phyloP scores from a whole-genome alignment of 2,329 filamentous ascomycete species.

The Botryotinia narcissicola region DNA sequence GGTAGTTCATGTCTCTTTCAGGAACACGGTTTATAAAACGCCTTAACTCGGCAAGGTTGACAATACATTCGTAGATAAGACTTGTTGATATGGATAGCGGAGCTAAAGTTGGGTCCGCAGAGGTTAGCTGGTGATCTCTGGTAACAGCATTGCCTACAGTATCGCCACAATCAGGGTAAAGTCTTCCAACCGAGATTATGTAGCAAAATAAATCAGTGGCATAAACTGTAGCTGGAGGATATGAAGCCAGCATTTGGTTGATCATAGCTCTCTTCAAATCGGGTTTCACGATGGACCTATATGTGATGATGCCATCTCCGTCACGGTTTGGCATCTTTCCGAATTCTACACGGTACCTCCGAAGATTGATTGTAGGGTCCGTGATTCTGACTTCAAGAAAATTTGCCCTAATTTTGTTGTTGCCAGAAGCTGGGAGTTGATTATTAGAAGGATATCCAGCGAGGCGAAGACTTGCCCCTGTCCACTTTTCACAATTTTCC shows the following conservation, averaged over 20 bases:
- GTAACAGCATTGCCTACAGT: neutral
- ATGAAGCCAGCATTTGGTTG: neutral
- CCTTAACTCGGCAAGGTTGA: neutral
- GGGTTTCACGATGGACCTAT: no score
- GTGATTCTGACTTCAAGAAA: neutral
- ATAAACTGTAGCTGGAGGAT: neutral
- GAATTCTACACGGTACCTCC: neutral
- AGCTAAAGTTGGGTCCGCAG: no score
- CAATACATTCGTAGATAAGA: neutral
- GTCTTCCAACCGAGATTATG: constrained; percentile 14
- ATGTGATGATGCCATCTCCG: no score
- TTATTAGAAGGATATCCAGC: neutral
- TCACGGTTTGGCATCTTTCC: neutral
- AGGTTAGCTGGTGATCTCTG: neutral
- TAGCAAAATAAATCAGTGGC: constrained; percentile 14
- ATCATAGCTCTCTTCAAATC: neutral
- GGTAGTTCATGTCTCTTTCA: no score
- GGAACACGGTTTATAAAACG: no score
- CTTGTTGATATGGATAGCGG: neutral
- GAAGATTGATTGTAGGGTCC: neutral
- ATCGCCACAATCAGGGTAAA: neutral
- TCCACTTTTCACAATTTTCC: neutral
- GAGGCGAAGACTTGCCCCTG: neutral
- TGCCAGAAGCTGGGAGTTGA: no score
- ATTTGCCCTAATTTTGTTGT: neutral